Evolutionary conservation across 2,329 filamentous ascomycete genomes (phyloP), one percentile per base, ranked within the genome.

Genomic region (Fusarium proliferatum): DNA sequence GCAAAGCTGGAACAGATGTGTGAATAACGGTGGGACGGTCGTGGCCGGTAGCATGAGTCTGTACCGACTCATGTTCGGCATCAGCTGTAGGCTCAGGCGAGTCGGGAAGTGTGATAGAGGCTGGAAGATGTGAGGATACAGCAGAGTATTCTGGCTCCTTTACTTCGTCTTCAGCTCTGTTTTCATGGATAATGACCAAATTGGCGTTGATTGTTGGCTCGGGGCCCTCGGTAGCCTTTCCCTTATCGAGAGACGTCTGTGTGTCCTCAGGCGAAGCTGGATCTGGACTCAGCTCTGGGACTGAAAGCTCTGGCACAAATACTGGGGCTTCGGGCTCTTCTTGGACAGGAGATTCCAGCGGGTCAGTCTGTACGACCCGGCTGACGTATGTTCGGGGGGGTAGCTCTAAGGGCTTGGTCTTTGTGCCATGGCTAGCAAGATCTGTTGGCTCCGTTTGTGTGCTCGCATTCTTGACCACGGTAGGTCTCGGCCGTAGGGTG

Each of bases 381-480:
- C 52, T 51, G 13, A 36, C 33, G 23, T 46, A 17, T 12, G 28
- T 16, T 28, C 23, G 45, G 45, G 26, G 5, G 33, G 21, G 23
- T 23, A 34, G 21, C 15, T 65, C 19, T 21, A 11, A 28, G 26
- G 30, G 49, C 49, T 43, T 52, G 13, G n/a, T 42, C 33, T 28
- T 12, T 16, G 11, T 28, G 34, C 12, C 34, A 38, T 23, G 30
- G 26, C n/a, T 39, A 36, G 23, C 34, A 34, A 67, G 17, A 30
- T 46, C 68, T 45, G 15, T n/a, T 15, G 41, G 52, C 16, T 66
- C 58, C 21, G 51, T 59, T 57, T 74, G 71, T 28, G 62, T 68
- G 34, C 61, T 55, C 5, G 19, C 10, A 28, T 55, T 23, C 56
- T 63, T 43, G 7, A 49, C 46, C 41, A 28, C 34, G n/a, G 19